phyloP scores from a whole-genome alignment of 345 rosid species.

The Alliaria petiolata region DNA sequence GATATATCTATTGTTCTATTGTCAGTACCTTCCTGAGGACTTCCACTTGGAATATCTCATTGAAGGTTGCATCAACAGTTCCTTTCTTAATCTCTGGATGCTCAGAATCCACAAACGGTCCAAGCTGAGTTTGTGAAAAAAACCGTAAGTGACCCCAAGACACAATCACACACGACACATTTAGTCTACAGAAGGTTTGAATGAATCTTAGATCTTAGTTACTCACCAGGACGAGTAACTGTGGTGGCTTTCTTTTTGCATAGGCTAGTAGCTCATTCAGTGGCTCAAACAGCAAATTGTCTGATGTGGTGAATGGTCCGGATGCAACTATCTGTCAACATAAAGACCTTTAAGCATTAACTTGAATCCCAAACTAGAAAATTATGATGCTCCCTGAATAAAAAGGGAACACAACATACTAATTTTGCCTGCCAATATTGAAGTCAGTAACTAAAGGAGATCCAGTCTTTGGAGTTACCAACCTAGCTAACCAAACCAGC shows the following conservation, averaged over 20 bases:
- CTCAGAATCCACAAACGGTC: slow-evolving; percentile 87
- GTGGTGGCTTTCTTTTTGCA: slow-evolving; percentile 77
- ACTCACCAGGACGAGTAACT: slow-evolving; percentile 73
- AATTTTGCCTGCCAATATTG: neutral
- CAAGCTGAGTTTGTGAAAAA: slow-evolving; percentile 51
- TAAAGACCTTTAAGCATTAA: neutral
- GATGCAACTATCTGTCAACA: slow-evolving; percentile 72
- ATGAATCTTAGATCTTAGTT: neutral
- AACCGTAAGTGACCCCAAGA: neutral
- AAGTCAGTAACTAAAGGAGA: neutral
- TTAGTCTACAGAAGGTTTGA: neutral
- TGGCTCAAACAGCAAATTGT: slow-evolving; percentile 86
- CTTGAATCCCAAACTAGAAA: neutral
- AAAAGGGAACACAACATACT: neutral
- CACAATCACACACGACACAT: neutral
- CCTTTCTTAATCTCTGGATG: slow-evolving; percentile 87
- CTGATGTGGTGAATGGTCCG: slow-evolving; percentile 85
- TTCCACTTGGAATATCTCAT: slow-evolving; percentile 63
- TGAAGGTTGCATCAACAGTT: slow-evolving; percentile 48
- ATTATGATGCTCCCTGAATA: neutral
- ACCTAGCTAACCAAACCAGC: neutral
- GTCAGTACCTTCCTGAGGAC: slow-evolving; percentile 59
- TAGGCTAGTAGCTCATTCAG: slow-evolving; percentile 73
- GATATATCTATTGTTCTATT: neutral
- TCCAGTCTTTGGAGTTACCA: neutral